Evolutionary conservation across 106 monocot species (phyloP).

Genomic region (Dioscorea zingiberensis): DNA sequence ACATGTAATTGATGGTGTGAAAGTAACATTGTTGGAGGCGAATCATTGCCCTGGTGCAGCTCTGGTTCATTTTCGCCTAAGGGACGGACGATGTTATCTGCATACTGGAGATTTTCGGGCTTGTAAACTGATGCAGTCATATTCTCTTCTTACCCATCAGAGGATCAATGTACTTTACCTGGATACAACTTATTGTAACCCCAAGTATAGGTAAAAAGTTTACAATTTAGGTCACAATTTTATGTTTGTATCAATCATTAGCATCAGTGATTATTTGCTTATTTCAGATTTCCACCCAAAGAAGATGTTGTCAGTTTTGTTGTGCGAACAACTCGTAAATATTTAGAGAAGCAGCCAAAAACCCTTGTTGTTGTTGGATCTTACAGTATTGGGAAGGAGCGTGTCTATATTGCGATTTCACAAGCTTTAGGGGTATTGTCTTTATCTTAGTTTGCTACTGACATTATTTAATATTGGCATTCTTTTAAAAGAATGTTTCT

Average conservation of each 20-base stretch:
- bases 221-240: not conserved
- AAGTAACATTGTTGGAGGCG: conserved; percentile 59
- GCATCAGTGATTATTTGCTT: conserved; percentile 4
- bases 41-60: conserved; percentile 83
- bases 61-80: conserved; percentile 45
- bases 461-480: too few relatives aligned
- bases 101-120: conserved; percentile 82
- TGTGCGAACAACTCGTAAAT: conserved; percentile 31
- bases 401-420: conserved; percentile 59
- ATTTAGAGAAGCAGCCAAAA: conserved; percentile 46
- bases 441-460: too few relatives aligned
- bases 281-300: conserved; percentile 56
- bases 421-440: conserved; percentile 42
- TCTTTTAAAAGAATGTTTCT: too few relatives aligned
- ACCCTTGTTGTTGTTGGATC: conserved; percentile 67
- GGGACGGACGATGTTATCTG: conserved; percentile 43
- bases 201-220: conserved; percentile 43
- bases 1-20: conserved; percentile 44
- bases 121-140: conserved; percentile 44
- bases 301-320: conserved; percentile 69
- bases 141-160: conserved; percentile 29
- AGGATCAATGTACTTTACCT: conserved; percentile 54
- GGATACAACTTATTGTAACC: conserved; percentile 77
- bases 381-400: conserved; percentile 75
- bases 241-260: not conserved